A percentile compares a stretch with the other conserved stretches of the same genome.
Conservation (phyloP, 1,284 basidiomycete species). For the Ustilago lituana region DNA sequence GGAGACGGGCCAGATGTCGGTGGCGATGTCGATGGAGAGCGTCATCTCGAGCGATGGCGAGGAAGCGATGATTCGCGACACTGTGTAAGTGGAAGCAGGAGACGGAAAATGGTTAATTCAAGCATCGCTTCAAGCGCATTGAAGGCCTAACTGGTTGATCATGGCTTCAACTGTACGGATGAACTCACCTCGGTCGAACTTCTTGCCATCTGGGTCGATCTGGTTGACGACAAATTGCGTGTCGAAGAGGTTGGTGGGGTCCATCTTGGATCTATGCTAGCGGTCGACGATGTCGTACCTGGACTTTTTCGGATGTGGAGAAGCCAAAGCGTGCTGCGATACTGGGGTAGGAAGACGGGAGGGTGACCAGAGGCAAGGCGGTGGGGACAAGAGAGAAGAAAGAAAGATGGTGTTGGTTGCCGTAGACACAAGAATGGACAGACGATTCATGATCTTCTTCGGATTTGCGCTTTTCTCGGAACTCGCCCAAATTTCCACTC, state of each 20-base stretch:
- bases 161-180: no score
- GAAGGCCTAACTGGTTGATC: no score
- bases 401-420: background rate
- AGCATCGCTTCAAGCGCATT: no score
- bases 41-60: conserved; percentile 78
- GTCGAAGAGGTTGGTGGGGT: conserved; percentile 65
- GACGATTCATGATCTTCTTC: conserved; percentile 3
- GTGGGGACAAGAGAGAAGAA: background rate
- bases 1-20: conserved; percentile 67
- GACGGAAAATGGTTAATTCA: no score
- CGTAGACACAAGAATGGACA: background rate
- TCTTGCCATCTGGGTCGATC: conserved; percentile 78
- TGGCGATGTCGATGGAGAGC: conserved; percentile 75
- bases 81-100: conserved; percentile 7
- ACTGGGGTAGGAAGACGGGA: no score
- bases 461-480: conserved; percentile 14
- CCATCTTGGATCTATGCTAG: conserved; percentile 38
- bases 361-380: conserved; percentile 1
- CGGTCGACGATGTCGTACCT: no score
- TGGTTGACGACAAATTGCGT: conserved; percentile 63
- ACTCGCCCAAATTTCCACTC: conserved; percentile 5
- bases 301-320: no score
- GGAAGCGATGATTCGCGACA: conserved; percentile 59
- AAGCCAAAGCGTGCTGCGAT: no score
- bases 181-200: conserved; percentile 87